Conservation (phyloP, 305 asterid genomes). For the Solanum hybrid region DNA sequence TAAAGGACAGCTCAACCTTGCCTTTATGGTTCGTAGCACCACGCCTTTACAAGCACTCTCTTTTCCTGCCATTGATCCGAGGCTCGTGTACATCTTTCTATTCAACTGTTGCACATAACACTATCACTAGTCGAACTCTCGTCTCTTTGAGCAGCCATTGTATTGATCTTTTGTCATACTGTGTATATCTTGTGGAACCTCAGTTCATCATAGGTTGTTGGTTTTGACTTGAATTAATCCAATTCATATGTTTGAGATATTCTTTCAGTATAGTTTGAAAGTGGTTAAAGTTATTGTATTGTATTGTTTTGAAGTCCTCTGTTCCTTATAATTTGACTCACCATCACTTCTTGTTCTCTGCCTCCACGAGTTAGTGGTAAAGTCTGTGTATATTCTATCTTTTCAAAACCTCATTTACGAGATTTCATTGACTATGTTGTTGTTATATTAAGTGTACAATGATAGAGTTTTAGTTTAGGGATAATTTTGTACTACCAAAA, state of each 20-base stretch:
- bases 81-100: not conserved
- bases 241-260: not conserved
- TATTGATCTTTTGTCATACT: not conserved
- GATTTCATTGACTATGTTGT: too few relatives aligned
- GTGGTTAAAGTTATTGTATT: not conserved
- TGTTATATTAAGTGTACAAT: not conserved
- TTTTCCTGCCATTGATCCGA: constrained; percentile 33
- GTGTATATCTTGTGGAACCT: not conserved
- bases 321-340: not conserved
- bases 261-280: accelerated
- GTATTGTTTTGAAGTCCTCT: not conserved
- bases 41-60: constrained; percentile 60
- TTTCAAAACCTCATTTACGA: too few relatives aligned
- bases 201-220: not conserved
- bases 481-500: too few relatives aligned
- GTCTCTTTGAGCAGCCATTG: not conserved
- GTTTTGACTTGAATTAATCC: not conserved
- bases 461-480: not conserved
- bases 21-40: constrained; percentile 72
- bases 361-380: too few relatives aligned
- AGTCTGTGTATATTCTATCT: too few relatives aligned
- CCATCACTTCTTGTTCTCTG: not conserved
- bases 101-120: constrained; percentile 6
- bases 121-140: not conserved
- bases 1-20: constrained; percentile 32